A percentile compares a stretch with the other conserved stretches of the same genome.
These are phyloP conservation scores for Rhizomucor miehei DNA, from an alignment of 371 early-diverging fungal species.

Conservation along the genomic window DNA sequence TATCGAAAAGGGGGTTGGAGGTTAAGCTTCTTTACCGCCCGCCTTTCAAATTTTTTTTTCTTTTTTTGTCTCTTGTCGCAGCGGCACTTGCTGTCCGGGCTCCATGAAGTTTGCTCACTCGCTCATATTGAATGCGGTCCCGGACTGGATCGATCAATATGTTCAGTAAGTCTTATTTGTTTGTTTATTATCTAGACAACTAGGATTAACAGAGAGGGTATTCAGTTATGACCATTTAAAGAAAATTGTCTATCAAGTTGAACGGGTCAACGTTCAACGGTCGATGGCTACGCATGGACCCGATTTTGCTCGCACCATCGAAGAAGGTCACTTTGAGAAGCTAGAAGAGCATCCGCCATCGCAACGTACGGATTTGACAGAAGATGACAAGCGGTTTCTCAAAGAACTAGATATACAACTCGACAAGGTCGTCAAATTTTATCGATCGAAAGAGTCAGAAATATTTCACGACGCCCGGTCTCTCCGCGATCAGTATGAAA, in stretches of 20 bases:
- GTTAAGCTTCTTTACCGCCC: too few relatives aligned
- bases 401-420: slow-evolving; percentile 14
- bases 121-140: slow-evolving; percentile 19
- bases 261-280: slow-evolving; percentile 12
- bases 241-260: slow-evolving; percentile 17
- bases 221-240: slow-evolving; percentile 18
- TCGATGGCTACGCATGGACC: neutral
- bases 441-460: slow-evolving; percentile 4
- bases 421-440: slow-evolving; percentile 19
- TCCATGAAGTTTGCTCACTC: slow-evolving; percentile 22
- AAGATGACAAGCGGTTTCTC: slow-evolving; percentile 5
- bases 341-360: neutral
- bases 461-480: slow-evolving; percentile 10
- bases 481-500: slow-evolving; percentile 5
- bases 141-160: slow-evolving; percentile 22
- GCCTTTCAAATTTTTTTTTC: too few relatives aligned
- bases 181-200: neutral
- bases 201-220: neutral
- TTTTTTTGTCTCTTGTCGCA: too few relatives aligned
- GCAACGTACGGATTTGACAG: neutral
- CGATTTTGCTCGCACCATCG: neutral
- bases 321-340: slow-evolving; percentile 6
- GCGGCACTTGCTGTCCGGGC: too few relatives aligned
- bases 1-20: too few relatives aligned
- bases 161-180: slow-evolving; percentile 16